phyloP scores from a whole-genome alignment of 495 filamentous ascomycete species.

The Annulohypoxylon nitens region DNA sequence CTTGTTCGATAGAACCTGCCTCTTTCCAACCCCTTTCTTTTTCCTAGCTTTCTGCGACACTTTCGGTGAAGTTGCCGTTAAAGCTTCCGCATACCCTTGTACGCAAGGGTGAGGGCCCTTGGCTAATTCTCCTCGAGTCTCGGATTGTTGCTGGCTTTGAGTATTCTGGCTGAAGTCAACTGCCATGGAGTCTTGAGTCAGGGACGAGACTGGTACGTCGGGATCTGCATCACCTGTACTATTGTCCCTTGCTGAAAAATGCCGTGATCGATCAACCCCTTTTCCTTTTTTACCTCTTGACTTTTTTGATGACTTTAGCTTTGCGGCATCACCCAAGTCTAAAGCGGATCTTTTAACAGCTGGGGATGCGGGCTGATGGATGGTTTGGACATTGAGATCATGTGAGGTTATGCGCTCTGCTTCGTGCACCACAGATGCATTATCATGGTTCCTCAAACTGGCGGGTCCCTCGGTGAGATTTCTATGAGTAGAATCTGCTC shows the following conservation, averaged over 20 bases:
- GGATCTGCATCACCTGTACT: neutral
- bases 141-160: neutral
- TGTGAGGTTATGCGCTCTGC: neutral
- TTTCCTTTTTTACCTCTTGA: neutral
- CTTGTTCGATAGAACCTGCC: neutral
- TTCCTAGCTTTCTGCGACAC: slow-evolving; percentile 1
- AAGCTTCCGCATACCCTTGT: slow-evolving; percentile 8
- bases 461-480: neutral
- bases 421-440: neutral
- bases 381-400: neutral
- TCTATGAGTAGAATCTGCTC: neutral
- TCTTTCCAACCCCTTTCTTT: neutral
- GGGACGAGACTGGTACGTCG: neutral
- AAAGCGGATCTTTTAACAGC: neutral
- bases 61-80: neutral
- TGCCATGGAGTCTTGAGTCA: neutral
- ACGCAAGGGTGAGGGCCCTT: neutral
- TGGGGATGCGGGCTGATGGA: neutral
- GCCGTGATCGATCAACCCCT: neutral
- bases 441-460: neutral
- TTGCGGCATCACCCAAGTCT: neutral
- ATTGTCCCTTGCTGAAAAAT: neutral
- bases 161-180: neutral
- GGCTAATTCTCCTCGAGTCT: neutral
- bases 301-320: neutral